A percentile compares a stretch with the other conserved stretches of the same genome.
Conservation (phyloP, 2,329 filamentous ascomycete species). For the Claviceps fusiformis region DNA sequence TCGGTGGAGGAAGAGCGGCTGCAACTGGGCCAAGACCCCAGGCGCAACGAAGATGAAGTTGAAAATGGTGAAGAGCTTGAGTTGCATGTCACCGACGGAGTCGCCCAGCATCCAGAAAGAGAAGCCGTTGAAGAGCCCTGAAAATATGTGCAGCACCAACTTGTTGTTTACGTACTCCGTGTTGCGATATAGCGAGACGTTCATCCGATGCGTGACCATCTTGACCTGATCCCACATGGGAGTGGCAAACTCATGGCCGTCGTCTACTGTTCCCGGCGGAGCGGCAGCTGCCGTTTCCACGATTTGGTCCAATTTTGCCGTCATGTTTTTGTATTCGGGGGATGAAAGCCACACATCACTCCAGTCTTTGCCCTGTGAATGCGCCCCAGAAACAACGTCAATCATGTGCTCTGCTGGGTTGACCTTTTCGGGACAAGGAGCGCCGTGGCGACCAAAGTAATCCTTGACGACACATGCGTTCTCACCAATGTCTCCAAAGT, state of each 20-base stretch:
- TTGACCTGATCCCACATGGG: constrained; percentile 49
- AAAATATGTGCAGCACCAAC: constrained; percentile 39
- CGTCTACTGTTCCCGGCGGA: constrained; percentile 25
- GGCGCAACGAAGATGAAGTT: constrained; percentile 51
- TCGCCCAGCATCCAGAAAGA: constrained; percentile 46
- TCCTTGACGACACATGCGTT: constrained; percentile 38
- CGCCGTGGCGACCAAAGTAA: constrained; percentile 56
- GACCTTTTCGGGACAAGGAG: constrained; percentile 43
- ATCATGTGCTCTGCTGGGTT: constrained; percentile 73
- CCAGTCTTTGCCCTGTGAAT: constrained; percentile 42
- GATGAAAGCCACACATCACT: constrained; percentile 58
- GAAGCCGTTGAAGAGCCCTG: constrained; percentile 47
- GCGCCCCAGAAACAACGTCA: constrained; percentile 36
- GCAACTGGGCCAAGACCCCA: constrained; percentile 43
- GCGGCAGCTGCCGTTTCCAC: constrained; percentile 38
- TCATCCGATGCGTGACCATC: constrained; percentile 50
- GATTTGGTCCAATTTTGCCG: constrained; percentile 50
- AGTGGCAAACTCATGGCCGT: constrained; percentile 59
- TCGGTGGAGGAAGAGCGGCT: constrained; percentile 43
- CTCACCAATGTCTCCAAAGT: constrained; percentile 52
- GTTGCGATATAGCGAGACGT: constrained; percentile 51
- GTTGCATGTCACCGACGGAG: constrained; percentile 35
- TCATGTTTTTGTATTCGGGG: constrained; percentile 39
- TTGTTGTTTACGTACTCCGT: constrained; percentile 54
- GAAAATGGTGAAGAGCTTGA: constrained; percentile 46